Evolutionary conservation across 495 filamentous ascomycete genomes (phyloP), one percentile per base, ranked within the genome.

Genomic region (Tuber brumale): DNA sequence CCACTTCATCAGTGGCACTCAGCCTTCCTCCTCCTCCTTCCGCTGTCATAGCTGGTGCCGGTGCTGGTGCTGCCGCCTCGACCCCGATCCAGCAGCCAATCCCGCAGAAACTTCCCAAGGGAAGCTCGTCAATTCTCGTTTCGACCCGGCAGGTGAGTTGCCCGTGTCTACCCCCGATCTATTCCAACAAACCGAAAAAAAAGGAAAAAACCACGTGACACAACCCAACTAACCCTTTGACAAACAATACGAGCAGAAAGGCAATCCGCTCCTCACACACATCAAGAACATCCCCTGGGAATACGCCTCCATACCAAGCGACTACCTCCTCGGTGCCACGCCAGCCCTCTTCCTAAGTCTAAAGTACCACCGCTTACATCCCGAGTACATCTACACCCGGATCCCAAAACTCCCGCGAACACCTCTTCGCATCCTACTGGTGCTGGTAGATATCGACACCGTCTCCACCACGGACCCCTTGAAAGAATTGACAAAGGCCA

Each of bases 371-470:
- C 93, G 95, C 57, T 78, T 83, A 18, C 96, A 99, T 84, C 95
- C 95, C 2, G 95, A 98, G 84, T 99, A 99, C 85, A 92, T 99
- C 82, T 97, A 97, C 87, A 92, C 91, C 37, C 93, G 95, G 75
- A 93, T 99, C 76, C 89, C 90, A 70, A 88, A 88, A 46, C 86
- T 99, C 14, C 90, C 90, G 37, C 90, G 90, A 27, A 93, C 92
- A 83, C 90, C 90, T 76, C 87, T 98, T 23, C 92, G 95, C 14
- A 87, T 98, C 41, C 84, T 99, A 4, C 72, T 80, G 14, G 90
- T 66, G 14, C 87, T 98, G 41, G 90, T 91, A 4, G 93, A 98
- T 89, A 94, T 98, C 19, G 95, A 99, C 83, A 97, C 98, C 72
- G 89, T 91, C 46, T 93, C 93, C 80, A 93, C 95, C 76, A 91